Conservation (phyloP, 2,329 filamentous ascomycete species). For the Xylaria sp. region DNA sequence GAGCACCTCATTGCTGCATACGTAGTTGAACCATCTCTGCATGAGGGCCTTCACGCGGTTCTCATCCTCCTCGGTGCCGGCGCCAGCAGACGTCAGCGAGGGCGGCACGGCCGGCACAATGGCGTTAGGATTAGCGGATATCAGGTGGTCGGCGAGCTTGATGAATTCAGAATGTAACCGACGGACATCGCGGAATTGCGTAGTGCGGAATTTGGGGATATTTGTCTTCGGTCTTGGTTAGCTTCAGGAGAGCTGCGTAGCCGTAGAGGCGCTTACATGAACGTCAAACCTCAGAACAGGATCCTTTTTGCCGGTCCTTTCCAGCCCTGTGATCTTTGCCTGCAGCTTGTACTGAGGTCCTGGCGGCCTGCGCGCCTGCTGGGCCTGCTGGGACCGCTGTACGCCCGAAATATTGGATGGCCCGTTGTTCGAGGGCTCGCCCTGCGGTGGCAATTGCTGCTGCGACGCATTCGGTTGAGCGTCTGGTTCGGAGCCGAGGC, state of each 20-base stretch:
- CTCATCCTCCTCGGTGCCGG: slow-evolving; percentile 96
- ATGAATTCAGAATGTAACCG: slow-evolving; percentile 95
- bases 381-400: slow-evolving; percentile 50
- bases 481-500: slow-evolving; percentile 42
- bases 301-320: slow-evolving; percentile 94
- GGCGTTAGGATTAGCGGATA: slow-evolving; percentile 96
- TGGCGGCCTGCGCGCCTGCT: slow-evolving; percentile 66
- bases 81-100: slow-evolving; percentile 92
- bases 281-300: slow-evolving; percentile 95
- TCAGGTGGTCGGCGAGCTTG: slow-evolving; percentile 94
- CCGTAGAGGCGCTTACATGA: slow-evolving; percentile 73
- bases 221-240: slow-evolving; percentile 76
- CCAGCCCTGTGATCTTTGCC: slow-evolving; percentile 92
- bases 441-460: slow-evolving; percentile 41
- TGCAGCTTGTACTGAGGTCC: slow-evolving; percentile 85
- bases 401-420: slow-evolving; percentile 42
- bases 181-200: slow-evolving; percentile 96
- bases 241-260: slow-evolving; percentile 3
- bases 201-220: slow-evolving; percentile 96
- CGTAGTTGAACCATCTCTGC: slow-evolving; percentile 94
- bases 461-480: slow-evolving; percentile 41
- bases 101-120: slow-evolving; percentile 94
- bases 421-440: slow-evolving; percentile 37
- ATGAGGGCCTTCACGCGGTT: slow-evolving; percentile 85
- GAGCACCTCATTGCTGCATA: slow-evolving; percentile 90